These are phyloP conservation scores for Nicotiana obtusifolia DNA, from an alignment of 257 asterid species.

Conservation along the genomic window DNA sequence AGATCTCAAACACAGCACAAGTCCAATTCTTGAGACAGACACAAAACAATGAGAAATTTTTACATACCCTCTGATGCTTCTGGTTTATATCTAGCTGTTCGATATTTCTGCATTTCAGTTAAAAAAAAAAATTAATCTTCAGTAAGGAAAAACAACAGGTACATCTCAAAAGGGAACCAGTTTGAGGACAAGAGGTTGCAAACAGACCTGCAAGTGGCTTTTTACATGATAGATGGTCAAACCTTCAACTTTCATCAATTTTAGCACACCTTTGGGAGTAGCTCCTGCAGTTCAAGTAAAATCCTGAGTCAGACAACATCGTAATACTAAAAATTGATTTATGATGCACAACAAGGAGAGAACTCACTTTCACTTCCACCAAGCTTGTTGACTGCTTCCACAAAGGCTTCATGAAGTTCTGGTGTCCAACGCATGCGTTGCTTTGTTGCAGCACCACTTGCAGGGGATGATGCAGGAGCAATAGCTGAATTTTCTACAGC, in stretches of 20 bases:
- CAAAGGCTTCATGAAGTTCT: constrained; percentile 82
- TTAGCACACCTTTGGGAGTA: constrained; percentile 88
- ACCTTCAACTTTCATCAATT: constrained; percentile 71
- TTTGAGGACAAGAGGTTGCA: neutral
- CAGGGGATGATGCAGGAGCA: constrained; percentile 55
- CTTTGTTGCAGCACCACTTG: constrained; percentile 58
- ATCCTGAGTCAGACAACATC: neutral
- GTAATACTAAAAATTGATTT: neutral
- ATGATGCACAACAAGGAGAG: constrained; percentile 12
- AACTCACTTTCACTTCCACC: constrained; percentile 88
- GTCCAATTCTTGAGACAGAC: neutral
- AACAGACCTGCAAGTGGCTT: constrained; percentile 82
- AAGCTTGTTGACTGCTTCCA: constrained; percentile 81
- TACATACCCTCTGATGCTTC: constrained; percentile 72
- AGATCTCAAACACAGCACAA: neutral
- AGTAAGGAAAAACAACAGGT: constrained; percentile 12
- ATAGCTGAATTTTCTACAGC: constrained; percentile 40
- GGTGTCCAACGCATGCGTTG: constrained; percentile 97
- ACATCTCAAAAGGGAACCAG: constrained; percentile 11
- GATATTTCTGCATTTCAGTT: constrained; percentile 68
- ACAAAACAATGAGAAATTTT: neutral
- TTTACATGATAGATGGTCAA: constrained; percentile 87
- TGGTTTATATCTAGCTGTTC: constrained; percentile 85
- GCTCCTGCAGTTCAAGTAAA: constrained; percentile 47
- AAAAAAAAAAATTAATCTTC: constrained; percentile 11